Evolutionary conservation across 768 basidiomycete species (phyloP).

Genomic region (Phanerodontia chrysosporium): DNA sequence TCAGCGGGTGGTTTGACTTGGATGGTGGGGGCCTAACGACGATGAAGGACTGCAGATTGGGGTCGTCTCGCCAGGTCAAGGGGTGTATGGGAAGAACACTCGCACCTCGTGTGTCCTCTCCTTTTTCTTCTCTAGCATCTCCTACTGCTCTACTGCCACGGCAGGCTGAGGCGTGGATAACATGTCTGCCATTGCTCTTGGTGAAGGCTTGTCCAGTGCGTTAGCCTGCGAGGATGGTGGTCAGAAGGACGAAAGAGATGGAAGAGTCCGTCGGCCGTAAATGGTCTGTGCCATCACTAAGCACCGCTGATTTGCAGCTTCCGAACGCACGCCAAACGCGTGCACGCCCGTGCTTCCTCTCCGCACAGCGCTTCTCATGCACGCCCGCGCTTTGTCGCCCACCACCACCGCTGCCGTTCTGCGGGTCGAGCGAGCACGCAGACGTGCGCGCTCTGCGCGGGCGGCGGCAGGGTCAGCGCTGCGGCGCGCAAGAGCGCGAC

Average conservation of each 20-base stretch:
- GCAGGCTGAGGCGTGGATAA: not conserved
- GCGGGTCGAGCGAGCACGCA: constrained; percentile 44
- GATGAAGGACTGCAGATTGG: constrained; percentile 69
- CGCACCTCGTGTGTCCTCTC: constrained; percentile 47
- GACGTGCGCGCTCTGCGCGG: constrained; percentile 41
- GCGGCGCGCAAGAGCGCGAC: constrained; percentile 63
- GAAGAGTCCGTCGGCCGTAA: constrained; percentile 21
- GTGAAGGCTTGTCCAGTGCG: constrained; percentile 15
- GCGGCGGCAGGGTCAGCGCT: constrained; percentile 66
- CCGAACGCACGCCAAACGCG: no score
- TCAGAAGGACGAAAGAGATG: constrained; percentile 46
- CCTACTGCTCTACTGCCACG: constrained; percentile 25
- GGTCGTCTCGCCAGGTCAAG: constrained; percentile 3
- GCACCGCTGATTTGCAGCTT: no score
- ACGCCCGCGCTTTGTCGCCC: no score
- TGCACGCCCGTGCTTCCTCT: no score
- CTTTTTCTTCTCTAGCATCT: constrained; percentile 42
- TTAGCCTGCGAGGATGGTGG: constrained; percentile 42
- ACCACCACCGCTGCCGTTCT: no score
- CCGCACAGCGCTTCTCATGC: no score
- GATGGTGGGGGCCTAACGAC: constrained; percentile 89
- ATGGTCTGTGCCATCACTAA: not conserved
- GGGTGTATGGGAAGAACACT: not conserved
- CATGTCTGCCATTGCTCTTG: not conserved
- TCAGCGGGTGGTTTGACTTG: constrained; percentile 80